Evolutionary conservation across 768 basidiomycete species (phyloP).

Genomic region (Naganishia kalamii): DNA sequence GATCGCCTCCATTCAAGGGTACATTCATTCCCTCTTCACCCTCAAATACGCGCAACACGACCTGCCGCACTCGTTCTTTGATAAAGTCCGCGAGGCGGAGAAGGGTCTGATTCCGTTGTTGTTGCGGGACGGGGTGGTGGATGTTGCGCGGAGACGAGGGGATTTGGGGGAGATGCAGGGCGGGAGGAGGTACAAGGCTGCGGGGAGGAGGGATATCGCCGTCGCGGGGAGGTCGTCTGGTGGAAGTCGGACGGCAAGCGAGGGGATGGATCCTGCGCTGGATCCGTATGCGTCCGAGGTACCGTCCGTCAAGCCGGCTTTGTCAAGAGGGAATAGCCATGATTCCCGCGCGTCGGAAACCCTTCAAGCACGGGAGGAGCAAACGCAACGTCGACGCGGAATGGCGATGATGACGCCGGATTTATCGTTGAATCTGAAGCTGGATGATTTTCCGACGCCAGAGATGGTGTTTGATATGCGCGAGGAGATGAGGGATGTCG

Average conservation of each 20-base stretch:
- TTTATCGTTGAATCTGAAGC: conserved; percentile 6
- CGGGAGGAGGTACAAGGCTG: neutral
- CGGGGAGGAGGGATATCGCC: neutral
- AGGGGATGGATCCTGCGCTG: too few species aligned
- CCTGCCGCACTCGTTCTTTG: conserved; percentile 11
- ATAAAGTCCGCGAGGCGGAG: conserved; percentile 12
- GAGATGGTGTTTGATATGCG: conserved; percentile 24
- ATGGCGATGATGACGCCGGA: neutral
- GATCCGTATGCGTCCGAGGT: neutral
- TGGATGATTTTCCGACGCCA: conserved; percentile 20
- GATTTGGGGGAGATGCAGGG: conserved; percentile 3
- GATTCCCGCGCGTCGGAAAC: neutral
- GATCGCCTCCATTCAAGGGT: conserved; percentile 2
- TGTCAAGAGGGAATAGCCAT: conserved; percentile 1
- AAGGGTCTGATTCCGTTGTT: conserved; percentile 7
- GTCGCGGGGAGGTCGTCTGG: neutral
- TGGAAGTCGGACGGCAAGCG: neutral
- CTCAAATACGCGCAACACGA: conserved; percentile 13
- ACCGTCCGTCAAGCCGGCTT: neutral
- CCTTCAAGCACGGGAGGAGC: too few species aligned
- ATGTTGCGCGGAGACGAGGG: conserved; percentile 2
- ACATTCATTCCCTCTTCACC: conserved; percentile 12
- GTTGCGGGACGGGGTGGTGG: conserved; percentile 7
- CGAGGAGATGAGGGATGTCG: conserved; percentile 14
- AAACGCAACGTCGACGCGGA: neutral